Percentiles rank a stretch among this genome's conserved stretches.
These are phyloP conservation scores for Fusarium kyushuense DNA, from an alignment of 2,329 filamentous ascomycete species.

Conservation along the genomic window DNA sequence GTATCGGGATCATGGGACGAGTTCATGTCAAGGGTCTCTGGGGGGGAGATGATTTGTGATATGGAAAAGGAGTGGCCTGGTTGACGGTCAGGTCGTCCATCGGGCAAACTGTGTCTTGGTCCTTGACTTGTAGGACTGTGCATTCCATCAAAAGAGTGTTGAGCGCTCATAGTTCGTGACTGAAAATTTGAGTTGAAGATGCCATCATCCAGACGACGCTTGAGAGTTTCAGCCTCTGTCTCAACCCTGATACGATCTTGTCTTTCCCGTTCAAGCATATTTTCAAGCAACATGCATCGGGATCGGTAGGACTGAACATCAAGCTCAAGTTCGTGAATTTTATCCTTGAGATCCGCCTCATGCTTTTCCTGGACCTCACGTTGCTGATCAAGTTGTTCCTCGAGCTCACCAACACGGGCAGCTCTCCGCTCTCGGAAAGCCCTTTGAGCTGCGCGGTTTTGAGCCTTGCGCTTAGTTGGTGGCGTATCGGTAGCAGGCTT, in stretches of 20 bases:
- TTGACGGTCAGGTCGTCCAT: conserved; percentile 45
- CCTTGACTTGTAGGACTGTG: conserved; percentile 47
- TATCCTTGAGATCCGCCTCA: conserved; percentile 68
- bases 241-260: conserved; percentile 60
- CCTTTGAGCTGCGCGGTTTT: conserved; percentile 92
- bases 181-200: conserved; percentile 47
- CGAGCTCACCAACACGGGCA: conserved; percentile 82
- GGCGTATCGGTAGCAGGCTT: conserved; percentile 95
- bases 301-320: conserved; percentile 75
- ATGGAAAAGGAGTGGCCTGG: conserved; percentile 64
- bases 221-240: conserved; percentile 55
- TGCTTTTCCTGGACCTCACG: conserved; percentile 68
- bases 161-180: conserved; percentile 47
- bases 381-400: conserved; percentile 73
- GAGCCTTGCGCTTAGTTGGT: conserved; percentile 91
- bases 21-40: conserved; percentile 56
- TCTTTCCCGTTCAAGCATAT: conserved; percentile 70
- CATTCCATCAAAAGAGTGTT: conserved; percentile 47
- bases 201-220: conserved; percentile 49
- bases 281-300: conserved; percentile 72
- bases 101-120: conserved; percentile 47
- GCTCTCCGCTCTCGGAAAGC: conserved; percentile 90
- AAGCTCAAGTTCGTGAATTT: conserved; percentile 69
- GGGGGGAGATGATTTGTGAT: conserved; percentile 68
- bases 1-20: conserved; percentile 49